Conservation (phyloP, 2,329 filamentous ascomycete species). For the Didymosphaeria variabile region DNA sequence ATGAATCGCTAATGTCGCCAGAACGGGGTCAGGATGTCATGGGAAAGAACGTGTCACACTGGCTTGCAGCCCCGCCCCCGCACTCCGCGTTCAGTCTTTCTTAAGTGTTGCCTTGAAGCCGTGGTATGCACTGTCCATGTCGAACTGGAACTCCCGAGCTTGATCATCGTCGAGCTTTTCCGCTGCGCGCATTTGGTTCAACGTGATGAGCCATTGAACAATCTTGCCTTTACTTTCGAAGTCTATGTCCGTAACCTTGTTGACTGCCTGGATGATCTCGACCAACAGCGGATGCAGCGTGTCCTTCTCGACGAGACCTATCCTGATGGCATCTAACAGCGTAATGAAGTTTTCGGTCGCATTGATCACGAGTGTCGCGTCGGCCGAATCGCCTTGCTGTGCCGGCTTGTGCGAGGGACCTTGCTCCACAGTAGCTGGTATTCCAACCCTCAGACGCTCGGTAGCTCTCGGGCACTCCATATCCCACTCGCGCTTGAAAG, state of each 20-base stretch:
- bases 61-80: not conserved
- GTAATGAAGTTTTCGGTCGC: conserved; percentile 99
- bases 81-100: conserved; percentile 35
- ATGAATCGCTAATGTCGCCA: not conserved
- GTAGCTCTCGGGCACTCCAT: conserved; percentile 94
- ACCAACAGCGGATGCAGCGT: conserved; percentile 94
- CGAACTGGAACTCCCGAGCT: conserved; percentile 86
- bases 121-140: conserved; percentile 93
- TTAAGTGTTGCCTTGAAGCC: conserved; percentile 85
- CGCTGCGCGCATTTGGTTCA: conserved; percentile 97
- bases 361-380: conserved; percentile 78
- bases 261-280: conserved; percentile 96
- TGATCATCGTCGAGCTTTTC: conserved; percentile 90
- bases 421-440: conserved; percentile 82
- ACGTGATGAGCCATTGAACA: conserved; percentile 94
- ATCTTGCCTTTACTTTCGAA: conserved; percentile 98
- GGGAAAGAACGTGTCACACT: not conserved
- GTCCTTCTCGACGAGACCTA: conserved; percentile 93
- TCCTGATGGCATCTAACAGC: conserved; percentile 90
- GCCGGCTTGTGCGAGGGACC: conserved; percentile 57
- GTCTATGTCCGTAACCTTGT: conserved; percentile 93
- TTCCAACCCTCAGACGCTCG: conserved; percentile 88
- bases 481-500: conserved; percentile 91
- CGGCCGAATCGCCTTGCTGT: conserved; percentile 54
- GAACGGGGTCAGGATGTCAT: not conserved